These are phyloP conservation scores for Zygosaccharomyces kombuchaensis DNA, from an alignment of 805 yeast genomes.

Conservation along the genomic window DNA sequence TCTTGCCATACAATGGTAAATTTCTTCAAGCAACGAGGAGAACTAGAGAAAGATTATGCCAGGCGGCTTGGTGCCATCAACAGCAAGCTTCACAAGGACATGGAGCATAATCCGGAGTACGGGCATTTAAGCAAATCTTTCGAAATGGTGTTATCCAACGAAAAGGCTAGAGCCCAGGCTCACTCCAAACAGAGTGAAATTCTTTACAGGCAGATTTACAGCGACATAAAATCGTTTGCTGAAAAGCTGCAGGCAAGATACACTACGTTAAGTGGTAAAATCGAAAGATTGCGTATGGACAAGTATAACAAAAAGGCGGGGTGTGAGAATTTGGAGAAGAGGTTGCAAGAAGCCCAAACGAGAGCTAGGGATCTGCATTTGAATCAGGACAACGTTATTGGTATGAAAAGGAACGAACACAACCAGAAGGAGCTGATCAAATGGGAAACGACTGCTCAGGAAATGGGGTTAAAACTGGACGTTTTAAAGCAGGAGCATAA, in stretches of 20 bases:
- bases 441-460: constrained; percentile 29
- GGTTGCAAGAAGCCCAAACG: constrained; percentile 24
- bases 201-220: constrained; percentile 23
- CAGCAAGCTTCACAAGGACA: constrained; percentile 24
- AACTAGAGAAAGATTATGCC: constrained; percentile 33
- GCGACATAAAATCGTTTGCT: constrained; percentile 26
- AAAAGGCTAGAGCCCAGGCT: constrained; percentile 28
- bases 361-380: constrained; percentile 29
- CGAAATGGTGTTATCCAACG: constrained; percentile 18
- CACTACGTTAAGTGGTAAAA: constrained; percentile 29
- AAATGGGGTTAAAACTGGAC: constrained; percentile 25
- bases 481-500: constrained; percentile 32
- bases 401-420: constrained; percentile 27
- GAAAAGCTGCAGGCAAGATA: constrained; percentile 27
- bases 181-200: constrained; percentile 32
- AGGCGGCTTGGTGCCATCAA: constrained; percentile 34
- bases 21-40: constrained; percentile 31
- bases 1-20: constrained; percentile 25
- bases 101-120: constrained; percentile 25
- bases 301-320: constrained; percentile 29
- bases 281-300: constrained; percentile 29
- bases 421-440: constrained; percentile 29
- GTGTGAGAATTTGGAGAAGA: constrained; percentile 26
- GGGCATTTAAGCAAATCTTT: constrained; percentile 26
- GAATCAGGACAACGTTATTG: constrained; percentile 31